Evolutionary conservation across 1,139 yeast species (phyloP).

Genomic region (Candida albicans): DNA sequence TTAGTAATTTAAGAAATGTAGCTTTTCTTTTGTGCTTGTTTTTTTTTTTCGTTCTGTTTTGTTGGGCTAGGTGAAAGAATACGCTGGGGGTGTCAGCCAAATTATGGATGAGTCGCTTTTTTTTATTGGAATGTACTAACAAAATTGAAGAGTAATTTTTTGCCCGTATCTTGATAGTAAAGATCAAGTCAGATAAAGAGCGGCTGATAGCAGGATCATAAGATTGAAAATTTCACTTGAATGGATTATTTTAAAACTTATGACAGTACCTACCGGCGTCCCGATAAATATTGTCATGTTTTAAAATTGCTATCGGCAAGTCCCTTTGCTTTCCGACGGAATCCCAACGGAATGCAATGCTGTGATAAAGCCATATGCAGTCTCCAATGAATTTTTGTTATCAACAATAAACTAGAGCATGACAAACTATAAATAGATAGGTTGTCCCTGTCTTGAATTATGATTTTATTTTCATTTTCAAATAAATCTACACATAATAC

Average conservation of each 20-base stretch:
- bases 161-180: no score
- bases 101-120: neutral
- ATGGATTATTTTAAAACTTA: neutral
- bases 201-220: no score
- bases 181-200: no score
- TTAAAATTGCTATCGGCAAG: neutral
- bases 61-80: no score
- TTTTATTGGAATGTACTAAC: no score
- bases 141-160: no score
- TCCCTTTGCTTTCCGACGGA: constrained; percentile 1
- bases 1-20: neutral
- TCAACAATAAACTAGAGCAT: neutral
- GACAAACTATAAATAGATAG: constrained; percentile 1
- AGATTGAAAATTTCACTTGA: neutral
- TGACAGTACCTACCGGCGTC: no score
- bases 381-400: neutral
- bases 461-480: neutral
- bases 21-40: neutral
- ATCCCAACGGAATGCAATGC: neutral
- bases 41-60: neutral
- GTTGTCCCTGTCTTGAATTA: neutral
- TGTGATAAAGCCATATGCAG: neutral
- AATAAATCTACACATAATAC: neutral
- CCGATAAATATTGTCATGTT: neutral
- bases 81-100: neutral